These are phyloP conservation scores for Chenopodium berlandieri DNA, from an alignment of 148 eudicot genomes.

Conservation along the genomic window DNA sequence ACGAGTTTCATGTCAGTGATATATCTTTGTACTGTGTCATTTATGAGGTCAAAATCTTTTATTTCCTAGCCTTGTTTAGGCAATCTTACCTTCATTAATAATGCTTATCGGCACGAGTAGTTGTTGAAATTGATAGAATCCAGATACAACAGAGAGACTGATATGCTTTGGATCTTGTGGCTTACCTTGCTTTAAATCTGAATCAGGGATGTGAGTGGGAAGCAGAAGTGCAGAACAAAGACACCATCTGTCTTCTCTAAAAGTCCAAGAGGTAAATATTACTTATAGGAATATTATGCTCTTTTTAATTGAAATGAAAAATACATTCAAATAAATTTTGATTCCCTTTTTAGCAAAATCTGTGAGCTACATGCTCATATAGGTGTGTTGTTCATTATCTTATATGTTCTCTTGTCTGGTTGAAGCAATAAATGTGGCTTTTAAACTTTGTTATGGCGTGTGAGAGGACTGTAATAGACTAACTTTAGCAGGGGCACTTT, in stretches of 20 bases:
- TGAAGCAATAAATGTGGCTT: too few relatives aligned
- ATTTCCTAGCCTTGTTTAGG: not conserved
- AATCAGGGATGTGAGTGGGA: conserved; percentile 49
- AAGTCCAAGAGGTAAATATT: conserved; percentile 50
- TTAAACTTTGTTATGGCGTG: too few relatives aligned
- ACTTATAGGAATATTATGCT: not conserved
- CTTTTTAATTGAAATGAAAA: not conserved
- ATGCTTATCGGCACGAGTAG: not conserved
- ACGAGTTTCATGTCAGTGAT: conserved; percentile 47
- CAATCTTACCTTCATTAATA: not conserved
- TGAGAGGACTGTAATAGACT: too few relatives aligned
- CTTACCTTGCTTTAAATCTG: conserved; percentile 6
- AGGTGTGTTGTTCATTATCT: not conserved
- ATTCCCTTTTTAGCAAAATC: not conserved
- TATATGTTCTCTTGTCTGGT: too few relatives aligned
- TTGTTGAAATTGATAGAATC: too few relatives aligned
- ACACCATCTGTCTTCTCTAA: conserved; percentile 58
- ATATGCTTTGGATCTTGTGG: not conserved
- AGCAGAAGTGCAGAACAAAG: conserved; percentile 31
- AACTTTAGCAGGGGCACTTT: too few relatives aligned
- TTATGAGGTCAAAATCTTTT: conserved; percentile 42
- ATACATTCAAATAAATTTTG: not conserved
- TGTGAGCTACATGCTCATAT: not conserved
- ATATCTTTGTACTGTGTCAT: conserved; percentile 51
- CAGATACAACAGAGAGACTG: not conserved